A percentile compares a stretch with the other conserved stretches of the same genome.
Evolutionary conservation across 495 filamentous ascomycete species (phyloP).

Genomic region (Talaromyces adpressus): DNA sequence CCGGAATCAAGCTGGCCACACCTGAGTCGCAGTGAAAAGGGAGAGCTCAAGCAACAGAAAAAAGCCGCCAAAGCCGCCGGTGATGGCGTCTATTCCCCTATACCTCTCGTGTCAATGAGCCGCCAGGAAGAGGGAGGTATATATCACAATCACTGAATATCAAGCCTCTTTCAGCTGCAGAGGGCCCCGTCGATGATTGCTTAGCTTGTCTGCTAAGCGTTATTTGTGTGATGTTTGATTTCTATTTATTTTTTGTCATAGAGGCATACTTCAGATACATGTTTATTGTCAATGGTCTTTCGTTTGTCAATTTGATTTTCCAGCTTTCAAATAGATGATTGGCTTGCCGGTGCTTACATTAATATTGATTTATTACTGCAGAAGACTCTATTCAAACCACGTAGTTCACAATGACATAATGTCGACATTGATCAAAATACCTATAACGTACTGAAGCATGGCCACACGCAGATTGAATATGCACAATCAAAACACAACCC

Average conservation of each 20-base stretch:
- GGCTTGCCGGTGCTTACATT: too few species aligned
- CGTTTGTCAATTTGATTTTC: not conserved
- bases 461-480: not conserved
- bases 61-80: not conserved
- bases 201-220: not conserved
- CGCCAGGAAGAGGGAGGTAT: not conserved
- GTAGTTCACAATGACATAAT: not conserved
- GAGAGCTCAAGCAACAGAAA: not conserved
- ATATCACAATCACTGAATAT: not conserved
- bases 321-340: not conserved
- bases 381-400: not conserved
- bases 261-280: not conserved
- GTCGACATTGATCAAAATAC: not conserved
- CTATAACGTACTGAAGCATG: not conserved
- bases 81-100: not conserved
- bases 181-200: not conserved
- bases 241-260: not conserved
- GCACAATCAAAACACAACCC: not conserved
- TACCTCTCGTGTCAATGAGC: not conserved
- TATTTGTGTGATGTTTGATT: not conserved
- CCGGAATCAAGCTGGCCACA: not conserved
- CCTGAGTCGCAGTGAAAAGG: not conserved
- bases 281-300: not conserved
- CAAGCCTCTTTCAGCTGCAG: not conserved
- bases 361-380: not conserved